Evolutionary conservation across 495 filamentous ascomycete genomes (phyloP).

Genomic region (Talaromyces adpressus): DNA sequence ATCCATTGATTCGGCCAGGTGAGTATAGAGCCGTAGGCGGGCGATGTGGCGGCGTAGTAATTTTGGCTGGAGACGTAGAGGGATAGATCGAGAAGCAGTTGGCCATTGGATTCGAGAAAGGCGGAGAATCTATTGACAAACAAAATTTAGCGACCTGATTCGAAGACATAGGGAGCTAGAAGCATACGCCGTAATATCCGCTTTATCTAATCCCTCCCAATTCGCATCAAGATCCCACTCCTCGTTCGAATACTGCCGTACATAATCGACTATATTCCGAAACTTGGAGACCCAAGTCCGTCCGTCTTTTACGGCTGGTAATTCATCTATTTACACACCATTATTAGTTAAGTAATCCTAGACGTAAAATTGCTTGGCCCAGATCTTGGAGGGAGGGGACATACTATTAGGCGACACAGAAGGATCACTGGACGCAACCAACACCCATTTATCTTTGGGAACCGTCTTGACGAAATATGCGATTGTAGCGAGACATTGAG

Average conservation of each 20-base stretch:
- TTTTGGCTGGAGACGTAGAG: slow-evolving; percentile 86
- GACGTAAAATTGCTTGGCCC: no score
- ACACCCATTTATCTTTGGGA: slow-evolving; percentile 56
- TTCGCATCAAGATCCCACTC: slow-evolving; percentile 49
- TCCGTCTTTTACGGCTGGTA: slow-evolving; percentile 66
- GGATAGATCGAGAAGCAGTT: slow-evolving; percentile 66
- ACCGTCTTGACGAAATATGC: slow-evolving; percentile 58
- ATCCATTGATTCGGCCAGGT: slow-evolving; percentile 80
- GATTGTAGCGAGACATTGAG: slow-evolving; percentile 76
- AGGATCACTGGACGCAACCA: slow-evolving; percentile 70
- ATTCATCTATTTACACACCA: slow-evolving; percentile 46
- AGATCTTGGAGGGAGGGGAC: no score
- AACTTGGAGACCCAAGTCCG: slow-evolving; percentile 62
- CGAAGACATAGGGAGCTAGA: no score
- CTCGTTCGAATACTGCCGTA: slow-evolving; percentile 46
- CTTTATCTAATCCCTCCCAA: slow-evolving; percentile 36
- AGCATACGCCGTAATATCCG: slow-evolving; percentile 52
- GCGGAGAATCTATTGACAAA: no score
- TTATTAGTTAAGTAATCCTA: no score
- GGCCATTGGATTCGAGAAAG: slow-evolving; percentile 56
- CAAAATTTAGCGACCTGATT: no score
- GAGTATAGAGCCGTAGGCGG: slow-evolving; percentile 67
- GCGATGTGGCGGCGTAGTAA: slow-evolving; percentile 64
- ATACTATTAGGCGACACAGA: slow-evolving; percentile 69
- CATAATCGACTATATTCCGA: slow-evolving; percentile 63